Base-by-base conservation (phyloP, 2,329 filamentous ascomycete species). In the Tolypocladium amazonense region DNA sequence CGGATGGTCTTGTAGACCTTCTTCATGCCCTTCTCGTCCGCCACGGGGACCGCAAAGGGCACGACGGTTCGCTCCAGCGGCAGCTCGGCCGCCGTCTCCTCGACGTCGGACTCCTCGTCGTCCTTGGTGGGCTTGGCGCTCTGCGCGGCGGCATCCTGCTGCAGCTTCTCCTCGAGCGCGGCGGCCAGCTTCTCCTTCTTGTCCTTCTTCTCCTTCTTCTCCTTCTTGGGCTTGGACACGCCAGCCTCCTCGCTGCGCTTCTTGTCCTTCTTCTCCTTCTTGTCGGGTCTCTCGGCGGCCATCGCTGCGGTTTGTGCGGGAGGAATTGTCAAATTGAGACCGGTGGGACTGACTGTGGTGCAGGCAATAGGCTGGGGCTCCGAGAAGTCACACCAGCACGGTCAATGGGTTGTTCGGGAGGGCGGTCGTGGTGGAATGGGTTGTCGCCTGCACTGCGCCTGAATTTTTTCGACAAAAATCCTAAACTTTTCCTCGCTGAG, bases 1-100 rank as follows among this genome's bases (percentile, higher is more conserved):
- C 79, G 76, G 63, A 82, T 80, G 41, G 76, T 77, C 78, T 82
- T 82, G 74, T 80, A 78, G 58, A 81, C 74, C 78, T 83, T 84
- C 79, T 85, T 85, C 71, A 81, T 80, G 58, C 78, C 82, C 81
- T 95, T 94, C 63, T 90, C 90, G 64, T 92, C 87, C 35, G 88
- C 88, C 62, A 95, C 78, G 39, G 91, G 90, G 67, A 88, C 81
- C 60, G 92, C 91, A 71, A 96, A 94, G 37, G 92, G 89, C 59
- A 95, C 90, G 56, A 95, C 79, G 61, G 87, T 85, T 67, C 81
- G 70, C 72, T 79, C 75, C 59, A 79, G 71, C 56, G 73, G 68
- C 38, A 70, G 59, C 58, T 79, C 68, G 55, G 77, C 76, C 52
- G 74, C 67, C 65, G 75, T 76, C 58, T 76, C 75, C 56, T 80